Evolutionary conservation across 129 eudicot species (phyloP).

Genomic region (Arctium minus): DNA sequence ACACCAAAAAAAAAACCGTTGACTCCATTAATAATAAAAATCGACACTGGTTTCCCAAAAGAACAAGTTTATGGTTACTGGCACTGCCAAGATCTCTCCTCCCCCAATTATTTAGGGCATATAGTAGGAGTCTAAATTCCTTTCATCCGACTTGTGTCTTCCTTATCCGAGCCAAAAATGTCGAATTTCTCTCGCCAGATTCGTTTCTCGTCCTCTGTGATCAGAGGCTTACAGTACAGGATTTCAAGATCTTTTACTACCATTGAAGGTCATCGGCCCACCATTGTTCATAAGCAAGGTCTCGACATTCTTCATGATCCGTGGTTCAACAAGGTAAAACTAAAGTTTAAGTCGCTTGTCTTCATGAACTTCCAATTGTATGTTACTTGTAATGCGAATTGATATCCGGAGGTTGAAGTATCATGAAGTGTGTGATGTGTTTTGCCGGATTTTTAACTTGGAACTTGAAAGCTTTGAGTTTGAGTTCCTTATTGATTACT

Average conservation of each 20-base stretch:
- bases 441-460: background rate
- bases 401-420: background rate
- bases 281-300: conserved; percentile 83
- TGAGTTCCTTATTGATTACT: background rate
- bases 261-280: conserved; percentile 86
- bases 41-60: background rate
- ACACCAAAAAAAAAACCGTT: background rate
- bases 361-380: conserved; percentile 1
- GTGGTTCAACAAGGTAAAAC: conserved; percentile 86
- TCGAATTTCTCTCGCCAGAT: conserved; percentile 44
- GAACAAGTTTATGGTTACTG: conserved; percentile 15
- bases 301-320: conserved; percentile 99
- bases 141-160: background rate
- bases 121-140: background rate
- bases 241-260: conserved; percentile 67
- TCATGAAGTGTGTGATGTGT: background rate
- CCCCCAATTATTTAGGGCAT: conserved; percentile 30
- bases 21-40: background rate
- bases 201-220: conserved; percentile 54
- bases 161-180: conserved; percentile 24
- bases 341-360: background rate
- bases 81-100: background rate
- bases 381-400: conserved; percentile 1
- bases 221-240: conserved; percentile 55
- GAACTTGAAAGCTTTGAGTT: background rate